phyloP scores from a whole-genome alignment of 1,139 yeast species.

The Pichia norvegensis region DNA sequence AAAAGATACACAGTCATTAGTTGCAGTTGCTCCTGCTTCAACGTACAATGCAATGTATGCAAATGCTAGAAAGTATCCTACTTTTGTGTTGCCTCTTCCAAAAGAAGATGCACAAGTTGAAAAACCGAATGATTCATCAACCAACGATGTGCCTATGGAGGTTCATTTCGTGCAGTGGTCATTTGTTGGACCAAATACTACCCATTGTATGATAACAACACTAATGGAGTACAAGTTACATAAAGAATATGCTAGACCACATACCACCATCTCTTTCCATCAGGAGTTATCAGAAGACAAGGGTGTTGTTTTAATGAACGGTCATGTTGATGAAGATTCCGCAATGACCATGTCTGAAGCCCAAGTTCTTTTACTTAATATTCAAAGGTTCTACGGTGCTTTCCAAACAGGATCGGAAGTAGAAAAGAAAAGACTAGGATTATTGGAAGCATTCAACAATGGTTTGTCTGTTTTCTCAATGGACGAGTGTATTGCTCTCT shows the following conservation, averaged over 20 bases:
- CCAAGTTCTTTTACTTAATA: constrained; percentile 65
- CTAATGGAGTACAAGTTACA: constrained; percentile 89
- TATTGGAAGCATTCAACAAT: constrained; percentile 59
- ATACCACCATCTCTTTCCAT: constrained; percentile 85
- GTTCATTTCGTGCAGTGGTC: constrained; percentile 93
- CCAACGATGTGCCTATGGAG: constrained; percentile 50
- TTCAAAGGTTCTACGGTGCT: constrained; percentile 86
- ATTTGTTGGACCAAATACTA: constrained; percentile 75
- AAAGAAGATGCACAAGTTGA: constrained; percentile 29
- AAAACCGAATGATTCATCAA: constrained; percentile 4
- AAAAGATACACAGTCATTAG: constrained; percentile 48
- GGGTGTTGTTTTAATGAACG: constrained; percentile 76
- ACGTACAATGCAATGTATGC: constrained; percentile 55
- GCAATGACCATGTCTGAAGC: constrained; percentile 56
- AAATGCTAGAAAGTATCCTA: constrained; percentile 68
- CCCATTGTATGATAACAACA: constrained; percentile 87
- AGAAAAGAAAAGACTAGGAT: constrained; percentile 41
- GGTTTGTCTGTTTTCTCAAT: constrained; percentile 61
- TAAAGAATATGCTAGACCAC: constrained; percentile 89
- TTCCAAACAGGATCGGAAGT: constrained; percentile 35
- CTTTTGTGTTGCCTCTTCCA: constrained; percentile 65
- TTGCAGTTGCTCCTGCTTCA: constrained; percentile 52
- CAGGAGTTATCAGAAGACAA: constrained; percentile 61
- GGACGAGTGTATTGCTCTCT: constrained; percentile 59
- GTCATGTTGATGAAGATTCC: constrained; percentile 68